phyloP scores from a whole-genome alignment of 768 basidiomycete genomes.

The Phylloporus sp. region DNA sequence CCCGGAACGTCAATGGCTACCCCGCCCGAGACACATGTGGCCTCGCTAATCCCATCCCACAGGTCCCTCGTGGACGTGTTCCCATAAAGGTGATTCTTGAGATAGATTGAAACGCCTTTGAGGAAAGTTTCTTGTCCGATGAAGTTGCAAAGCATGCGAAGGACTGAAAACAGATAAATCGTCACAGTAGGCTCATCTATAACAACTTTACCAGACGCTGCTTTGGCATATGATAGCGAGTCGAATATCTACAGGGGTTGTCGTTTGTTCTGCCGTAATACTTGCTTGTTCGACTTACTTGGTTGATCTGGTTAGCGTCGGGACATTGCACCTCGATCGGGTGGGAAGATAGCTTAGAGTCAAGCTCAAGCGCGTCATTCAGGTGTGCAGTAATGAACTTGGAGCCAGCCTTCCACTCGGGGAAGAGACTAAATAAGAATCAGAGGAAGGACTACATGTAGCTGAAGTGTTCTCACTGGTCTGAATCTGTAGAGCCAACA shows the following conservation, averaged over 20 bases:
- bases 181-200: background rate
- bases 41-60: constrained; percentile 77
- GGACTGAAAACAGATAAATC: constrained; percentile 42
- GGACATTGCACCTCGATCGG: constrained; percentile 90
- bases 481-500: constrained; percentile 30
- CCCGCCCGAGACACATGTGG: constrained; percentile 44
- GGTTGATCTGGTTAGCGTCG: constrained; percentile 80
- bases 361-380: constrained; percentile 71
- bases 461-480: constrained; percentile 43
- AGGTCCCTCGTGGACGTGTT: constrained; percentile 84
- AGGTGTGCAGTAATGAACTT: constrained; percentile 78
- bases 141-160: constrained; percentile 87
- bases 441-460: background rate
- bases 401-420: constrained; percentile 82
- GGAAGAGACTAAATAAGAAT: constrained; percentile 51
- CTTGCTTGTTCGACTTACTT: constrained; percentile 34
- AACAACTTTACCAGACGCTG: constrained; percentile 54
- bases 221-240: constrained; percentile 80
- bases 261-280: background rate
- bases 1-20: constrained; percentile 56
- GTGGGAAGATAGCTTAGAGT: constrained; percentile 84
- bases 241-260: constrained; percentile 76
- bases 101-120: constrained; percentile 84
- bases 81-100: constrained; percentile 80
- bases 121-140: constrained; percentile 89